phyloP scores from a whole-genome alignment of 768 basidiomycete species.

The Lepiota brunneoincarnata region DNA sequence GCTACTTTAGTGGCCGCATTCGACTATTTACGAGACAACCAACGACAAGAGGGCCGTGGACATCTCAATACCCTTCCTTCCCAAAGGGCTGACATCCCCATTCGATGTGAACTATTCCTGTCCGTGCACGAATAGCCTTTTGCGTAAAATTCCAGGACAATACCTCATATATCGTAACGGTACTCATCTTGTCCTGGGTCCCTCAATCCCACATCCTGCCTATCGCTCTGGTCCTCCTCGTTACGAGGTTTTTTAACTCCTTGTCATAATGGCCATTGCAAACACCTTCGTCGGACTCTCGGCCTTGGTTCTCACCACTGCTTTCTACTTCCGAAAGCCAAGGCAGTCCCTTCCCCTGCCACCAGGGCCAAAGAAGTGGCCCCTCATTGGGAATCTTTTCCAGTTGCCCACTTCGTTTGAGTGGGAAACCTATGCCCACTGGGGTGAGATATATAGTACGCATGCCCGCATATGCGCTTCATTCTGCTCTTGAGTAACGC shows the following conservation, averaged over 20 bases:
- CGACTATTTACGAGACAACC: neutral
- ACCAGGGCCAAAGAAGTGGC: constrained; percentile 38
- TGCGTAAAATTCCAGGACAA: neutral
- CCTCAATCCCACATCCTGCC: neutral
- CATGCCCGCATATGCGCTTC: neutral
- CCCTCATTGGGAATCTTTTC: constrained; percentile 37
- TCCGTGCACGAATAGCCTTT: neutral
- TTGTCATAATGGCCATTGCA: neutral
- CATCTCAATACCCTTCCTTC: neutral
- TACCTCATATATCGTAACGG: constrained; percentile 1
- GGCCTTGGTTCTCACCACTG: neutral
- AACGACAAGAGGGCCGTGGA: neutral
- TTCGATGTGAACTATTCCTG: constrained; percentile 1
- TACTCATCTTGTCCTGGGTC: neutral
- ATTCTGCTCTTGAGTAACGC: neutral
- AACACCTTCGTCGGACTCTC: neutral
- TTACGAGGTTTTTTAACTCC: neutral
- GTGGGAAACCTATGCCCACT: constrained; percentile 34
- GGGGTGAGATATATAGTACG: constrained; percentile 36
- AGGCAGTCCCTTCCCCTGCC: constrained; percentile 27
- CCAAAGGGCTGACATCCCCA: neutral
- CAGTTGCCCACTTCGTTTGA: constrained; percentile 35
- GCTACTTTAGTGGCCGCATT: neutral
- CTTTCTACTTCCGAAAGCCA: neutral
- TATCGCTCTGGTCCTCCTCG: neutral